Evolutionary conservation across 2,329 filamentous ascomycete species (phyloP), one percentile per base, ranked within the genome.

Genomic region (Colletotrichum sp.): DNA sequence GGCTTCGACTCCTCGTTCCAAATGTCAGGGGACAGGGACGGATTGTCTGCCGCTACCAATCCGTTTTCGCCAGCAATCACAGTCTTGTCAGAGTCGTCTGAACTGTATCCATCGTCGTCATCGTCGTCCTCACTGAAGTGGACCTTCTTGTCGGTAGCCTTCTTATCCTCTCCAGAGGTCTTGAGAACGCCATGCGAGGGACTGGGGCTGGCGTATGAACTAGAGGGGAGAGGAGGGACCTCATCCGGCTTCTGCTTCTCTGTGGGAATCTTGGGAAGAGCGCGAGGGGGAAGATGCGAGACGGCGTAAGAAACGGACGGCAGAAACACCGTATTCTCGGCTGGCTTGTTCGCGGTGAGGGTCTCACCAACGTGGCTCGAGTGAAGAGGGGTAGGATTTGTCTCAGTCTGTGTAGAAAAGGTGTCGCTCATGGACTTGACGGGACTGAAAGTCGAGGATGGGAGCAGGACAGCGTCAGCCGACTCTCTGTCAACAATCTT

Each of bases 1-100:
- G 74, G 74, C 48, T 76, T 71, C 18, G 64, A 73, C 7, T 24
- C 28, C 48, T 76, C 68, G 24, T 60, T 36, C 74, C 74, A 76
- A 18, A 76, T 68, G 26, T 15, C 26, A 8, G 74, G 74, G 7
- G 74, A 76, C 13, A 76, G 26, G 2, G 28, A 6, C 18, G 74
- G 5, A 32, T 34, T 36, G 3, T 15, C 16, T 9, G 32, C 48
- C 4, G 30, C 28, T 15, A 69, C 36, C 59, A 32, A 36, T 34
- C 70, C 73, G 24, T 24, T 63, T 21, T 26, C 13, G 12, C 24
- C 48, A 8, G 28, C n/a, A 9, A 52, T 60, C 5, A 76, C 13
- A 12, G 74, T 60, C n/a, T 52, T 48, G 43, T 74, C 65, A 5
- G 65, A 65, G 36, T 74, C 36, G 28, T 69, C 70, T 18, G 74